Conservation (phyloP, 73 alveolate genomes). For the Loxodes magnus region DNA sequence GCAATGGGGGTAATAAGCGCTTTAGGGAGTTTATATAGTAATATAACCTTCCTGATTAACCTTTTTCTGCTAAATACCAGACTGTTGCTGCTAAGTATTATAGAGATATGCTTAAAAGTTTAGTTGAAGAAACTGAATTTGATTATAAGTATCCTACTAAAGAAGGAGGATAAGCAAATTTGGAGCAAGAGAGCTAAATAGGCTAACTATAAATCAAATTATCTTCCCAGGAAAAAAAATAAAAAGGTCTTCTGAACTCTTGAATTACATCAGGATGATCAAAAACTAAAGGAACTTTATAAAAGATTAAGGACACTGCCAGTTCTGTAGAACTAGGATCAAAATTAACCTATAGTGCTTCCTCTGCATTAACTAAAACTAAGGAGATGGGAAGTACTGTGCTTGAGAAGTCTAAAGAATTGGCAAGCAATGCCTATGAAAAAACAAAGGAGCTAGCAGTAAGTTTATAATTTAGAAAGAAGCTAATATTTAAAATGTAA, state of each 20-base stretch:
- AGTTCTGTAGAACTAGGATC: neutral
- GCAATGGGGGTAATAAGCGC: constrained; percentile 17
- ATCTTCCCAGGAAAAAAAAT: neutral
- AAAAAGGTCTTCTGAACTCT: neutral
- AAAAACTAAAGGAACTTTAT: neutral
- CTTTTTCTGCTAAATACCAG: neutral
- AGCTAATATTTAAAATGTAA: too few species aligned
- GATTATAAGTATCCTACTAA: constrained; percentile 1
- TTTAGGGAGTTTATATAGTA: neutral
- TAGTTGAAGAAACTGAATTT: constrained; percentile 8
- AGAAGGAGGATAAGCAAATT: neutral
- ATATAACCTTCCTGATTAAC: constrained; percentile 2
- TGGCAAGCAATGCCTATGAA: neutral
- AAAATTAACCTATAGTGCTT: constrained; percentile 8
- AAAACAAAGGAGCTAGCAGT: constrained; percentile 7
- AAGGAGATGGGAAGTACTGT: constrained; percentile 1
- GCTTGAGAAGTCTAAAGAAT: neutral
- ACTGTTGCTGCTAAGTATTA: constrained; percentile 5
- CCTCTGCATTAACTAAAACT: constrained; percentile 2
- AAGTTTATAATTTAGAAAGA: too few species aligned
- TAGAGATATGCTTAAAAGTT: constrained; percentile 5
- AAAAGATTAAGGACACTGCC: neutral
- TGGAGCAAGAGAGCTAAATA: neutral
- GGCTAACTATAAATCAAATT: neutral
- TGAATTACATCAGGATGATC: neutral